These are phyloP conservation scores for Yarrowia deformans DNA, from an alignment of 805 yeast species.

Conservation along the genomic window DNA sequence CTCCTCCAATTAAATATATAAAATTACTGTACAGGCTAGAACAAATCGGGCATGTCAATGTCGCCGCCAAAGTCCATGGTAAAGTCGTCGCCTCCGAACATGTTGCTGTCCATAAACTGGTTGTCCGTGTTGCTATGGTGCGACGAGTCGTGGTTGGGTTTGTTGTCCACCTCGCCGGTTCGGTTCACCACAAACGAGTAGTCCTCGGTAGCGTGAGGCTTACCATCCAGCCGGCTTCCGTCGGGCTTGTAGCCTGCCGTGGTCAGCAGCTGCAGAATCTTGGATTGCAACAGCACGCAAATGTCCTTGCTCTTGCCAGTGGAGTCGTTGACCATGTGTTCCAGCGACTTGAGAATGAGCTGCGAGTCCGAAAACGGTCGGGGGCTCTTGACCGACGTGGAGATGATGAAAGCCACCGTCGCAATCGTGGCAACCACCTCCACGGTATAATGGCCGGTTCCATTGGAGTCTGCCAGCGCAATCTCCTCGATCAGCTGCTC, in stretches of 20 bases:
- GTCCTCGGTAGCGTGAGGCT: slow-evolving; percentile 16
- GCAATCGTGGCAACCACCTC: slow-evolving; percentile 44
- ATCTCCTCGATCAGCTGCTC: slow-evolving; percentile 44
- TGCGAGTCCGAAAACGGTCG: slow-evolving; percentile 29
- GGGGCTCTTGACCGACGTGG: slow-evolving; percentile 27
- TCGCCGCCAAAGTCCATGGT: slow-evolving; percentile 38
- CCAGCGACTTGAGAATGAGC: slow-evolving; percentile 14
- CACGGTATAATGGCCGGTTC: slow-evolving; percentile 43
- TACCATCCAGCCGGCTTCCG: slow-evolving; percentile 23
- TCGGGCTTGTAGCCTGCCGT: slow-evolving; percentile 27
- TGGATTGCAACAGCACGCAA: slow-evolving; percentile 16
- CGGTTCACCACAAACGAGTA: slow-evolving; percentile 27
- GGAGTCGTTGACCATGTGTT: slow-evolving; percentile 22
- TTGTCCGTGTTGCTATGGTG: slow-evolving; percentile 3
- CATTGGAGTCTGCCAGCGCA: slow-evolving; percentile 44
- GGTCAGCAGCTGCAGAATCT: slow-evolving; percentile 19
- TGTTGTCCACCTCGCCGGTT: slow-evolving; percentile 30
- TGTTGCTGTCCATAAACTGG: slow-evolving; percentile 22
- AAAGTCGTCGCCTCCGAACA: slow-evolving; percentile 36
- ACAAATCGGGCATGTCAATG: slow-evolving; percentile 36
- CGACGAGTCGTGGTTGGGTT: not conserved
- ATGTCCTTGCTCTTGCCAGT: slow-evolving; percentile 6
- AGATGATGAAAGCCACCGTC: slow-evolving; percentile 39
- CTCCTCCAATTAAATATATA: too few species aligned
- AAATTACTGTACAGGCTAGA: slow-evolving; percentile 2